Conservation (phyloP, 1,284 basidiomycete species). For the Cystobasidium slooffiae region DNA sequence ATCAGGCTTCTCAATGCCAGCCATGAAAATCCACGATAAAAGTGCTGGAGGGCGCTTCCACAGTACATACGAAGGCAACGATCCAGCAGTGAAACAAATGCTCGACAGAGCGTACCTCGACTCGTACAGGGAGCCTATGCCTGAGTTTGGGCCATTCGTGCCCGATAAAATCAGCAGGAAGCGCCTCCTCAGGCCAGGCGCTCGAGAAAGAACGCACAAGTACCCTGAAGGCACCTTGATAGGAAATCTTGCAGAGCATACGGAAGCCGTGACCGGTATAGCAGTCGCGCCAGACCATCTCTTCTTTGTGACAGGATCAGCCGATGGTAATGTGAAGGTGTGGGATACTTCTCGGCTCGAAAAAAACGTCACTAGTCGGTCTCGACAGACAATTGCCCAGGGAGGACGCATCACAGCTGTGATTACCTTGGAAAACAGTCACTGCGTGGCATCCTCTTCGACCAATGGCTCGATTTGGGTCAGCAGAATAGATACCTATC, state of each 20-base stretch:
- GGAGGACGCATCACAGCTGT: conserved; percentile 55
- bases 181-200: conserved; percentile 55
- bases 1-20: conserved; percentile 28
- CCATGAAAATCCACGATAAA: not conserved
- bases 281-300: conserved; percentile 89
- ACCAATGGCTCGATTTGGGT: conserved; percentile 58
- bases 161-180: conserved; percentile 59
- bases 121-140: conserved; percentile 75
- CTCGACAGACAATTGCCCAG: conserved; percentile 57
- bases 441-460: conserved; percentile 58
- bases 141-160: conserved; percentile 85
- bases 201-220: conserved; percentile 49
- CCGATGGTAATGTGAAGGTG: conserved; percentile 80
- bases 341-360: conserved; percentile 82
- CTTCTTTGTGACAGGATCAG: conserved; percentile 89
- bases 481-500: conserved; percentile 56
- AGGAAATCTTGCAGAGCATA: conserved; percentile 83
- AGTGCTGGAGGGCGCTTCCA: conserved; percentile 45
- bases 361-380: conserved; percentile 66
- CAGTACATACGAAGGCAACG: conserved; percentile 76
- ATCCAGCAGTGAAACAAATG: conserved; percentile 76
- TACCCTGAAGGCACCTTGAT: conserved; percentile 73
- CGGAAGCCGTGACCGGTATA: conserved; percentile 75
- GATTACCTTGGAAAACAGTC: conserved; percentile 56
- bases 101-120: conserved; percentile 88